phyloP scores from a whole-genome alignment of 306 rosid genomes.

The Cercis canadensis region DNA sequence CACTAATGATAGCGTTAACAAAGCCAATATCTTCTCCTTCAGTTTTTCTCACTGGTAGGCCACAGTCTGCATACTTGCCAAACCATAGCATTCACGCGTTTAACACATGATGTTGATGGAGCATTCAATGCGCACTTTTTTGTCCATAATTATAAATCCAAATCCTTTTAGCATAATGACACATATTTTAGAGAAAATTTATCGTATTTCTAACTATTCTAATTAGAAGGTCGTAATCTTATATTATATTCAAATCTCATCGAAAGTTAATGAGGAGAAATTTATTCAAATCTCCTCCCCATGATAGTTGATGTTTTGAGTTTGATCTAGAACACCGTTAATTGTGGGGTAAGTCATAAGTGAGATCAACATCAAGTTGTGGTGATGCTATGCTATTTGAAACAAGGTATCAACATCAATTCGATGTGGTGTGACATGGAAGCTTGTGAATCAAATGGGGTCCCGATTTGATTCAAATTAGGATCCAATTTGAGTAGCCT shows the following conservation, averaged over 20 bases:
- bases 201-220: too few relatives aligned
- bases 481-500: not conserved
- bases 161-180: not conserved
- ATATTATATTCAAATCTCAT: too few relatives aligned
- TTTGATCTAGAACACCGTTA: too few relatives aligned
- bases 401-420: conserved; percentile 22
- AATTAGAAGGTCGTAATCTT: too few relatives aligned
- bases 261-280: too few relatives aligned
- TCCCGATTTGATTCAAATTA: conserved; percentile 12
- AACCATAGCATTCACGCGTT: conserved; percentile 9
- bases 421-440: conserved; percentile 28
- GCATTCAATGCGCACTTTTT: conserved; percentile 23
- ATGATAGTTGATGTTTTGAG: too few relatives aligned
- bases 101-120: conserved; percentile 24
- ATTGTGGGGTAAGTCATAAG: not conserved
- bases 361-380: conserved; percentile 29
- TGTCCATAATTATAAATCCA: not conserved
- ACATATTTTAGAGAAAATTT: too few relatives aligned
- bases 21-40: not conserved
- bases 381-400: not conserved
- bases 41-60: not conserved
- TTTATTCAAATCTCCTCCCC: too few relatives aligned
- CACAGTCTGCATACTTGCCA: not conserved
- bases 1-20: not conserved
- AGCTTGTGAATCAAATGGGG: conserved; percentile 26